Evolutionary conservation across 2,329 filamentous ascomycete genomes (phyloP).

Genomic region (Lecanicillium sp.): DNA sequence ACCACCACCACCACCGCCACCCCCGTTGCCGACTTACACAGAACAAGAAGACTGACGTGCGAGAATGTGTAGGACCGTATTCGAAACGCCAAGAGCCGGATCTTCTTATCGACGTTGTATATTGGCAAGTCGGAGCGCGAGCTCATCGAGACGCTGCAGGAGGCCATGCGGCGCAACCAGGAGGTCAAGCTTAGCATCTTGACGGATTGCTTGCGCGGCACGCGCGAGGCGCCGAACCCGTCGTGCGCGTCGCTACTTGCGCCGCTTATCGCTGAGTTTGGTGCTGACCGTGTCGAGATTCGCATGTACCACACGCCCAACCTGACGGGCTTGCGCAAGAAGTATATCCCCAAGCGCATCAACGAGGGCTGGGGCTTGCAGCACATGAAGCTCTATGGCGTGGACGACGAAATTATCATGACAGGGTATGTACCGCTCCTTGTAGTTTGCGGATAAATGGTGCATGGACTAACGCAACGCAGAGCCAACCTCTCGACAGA

Average conservation of each 20-base stretch:
- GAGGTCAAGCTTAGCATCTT: conserved; percentile 78
- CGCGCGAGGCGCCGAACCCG: conserved; percentile 77
- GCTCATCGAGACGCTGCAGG: conserved; percentile 70
- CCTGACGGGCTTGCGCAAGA: conserved; percentile 78
- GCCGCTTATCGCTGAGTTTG: conserved; percentile 79
- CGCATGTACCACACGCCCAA: conserved; percentile 99
- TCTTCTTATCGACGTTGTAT: conserved; percentile 95
- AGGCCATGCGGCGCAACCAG: conserved; percentile 68
- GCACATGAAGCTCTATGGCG: conserved; percentile 97
- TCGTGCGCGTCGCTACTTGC: conserved; percentile 86
- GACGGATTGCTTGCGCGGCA: conserved; percentile 86
- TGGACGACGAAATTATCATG: conserved; percentile 93
- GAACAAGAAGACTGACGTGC: conserved; percentile 6
- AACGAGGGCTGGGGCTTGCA: conserved; percentile 98
- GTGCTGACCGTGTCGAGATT: conserved; percentile 76
- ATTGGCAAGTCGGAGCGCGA: conserved; percentile 92
- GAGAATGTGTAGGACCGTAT: conserved; percentile 62
- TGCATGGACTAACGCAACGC: conserved; percentile 18
- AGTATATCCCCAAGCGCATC: conserved; percentile 77
- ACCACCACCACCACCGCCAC: too few relatives aligned
- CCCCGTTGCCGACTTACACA: too few relatives aligned
- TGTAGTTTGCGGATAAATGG: too few relatives aligned
- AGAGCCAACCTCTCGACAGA: conserved; percentile 83
- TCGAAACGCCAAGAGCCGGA: conserved; percentile 64
- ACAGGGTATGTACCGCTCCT: conserved; percentile 66